Base-by-base conservation (phyloP, 371 early-diverging fungal species). In the Zopfochytrium polystomum region DNA sequence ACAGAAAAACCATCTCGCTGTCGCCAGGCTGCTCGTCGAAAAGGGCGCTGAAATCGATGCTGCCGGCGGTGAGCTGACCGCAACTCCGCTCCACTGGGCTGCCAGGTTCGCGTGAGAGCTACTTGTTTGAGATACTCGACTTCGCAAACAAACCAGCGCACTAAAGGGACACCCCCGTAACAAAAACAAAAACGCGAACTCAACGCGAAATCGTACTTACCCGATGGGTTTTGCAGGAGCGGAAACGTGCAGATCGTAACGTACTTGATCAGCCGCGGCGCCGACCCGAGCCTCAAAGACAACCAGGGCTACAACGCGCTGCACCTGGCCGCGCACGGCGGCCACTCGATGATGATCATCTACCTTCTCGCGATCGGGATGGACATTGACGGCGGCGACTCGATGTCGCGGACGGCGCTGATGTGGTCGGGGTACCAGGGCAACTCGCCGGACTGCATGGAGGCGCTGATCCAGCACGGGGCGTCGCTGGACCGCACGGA, bases 351-450 rank as follows among this genome's bases (percentile, higher is more conserved):
- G 75, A 73, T 93, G 55, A 79, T 90, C 2, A 56, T 90, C 3
- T 92, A 87, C 58, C 52, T 91, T 42, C 57, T 91, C 1, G 70
- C 86, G 50, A 67, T 82, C 3, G 89, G 88, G 11, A 79, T 88
- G 67, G 84, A 87, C 45, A 79, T 91, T 7, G 90, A 97, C 66
- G 59, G 72, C 0, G 67, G 74, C 1, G 98, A 97, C 61, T 67
- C 78, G 11, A 79, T 88, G 45, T 87, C 87, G 20, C 86, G 90
- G 33, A 95, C 98, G 15, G 84, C 92, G 26, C 72, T 97, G 33
- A 93, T 95, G 91, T 97, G 96, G 95, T 88, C 93, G 0, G 88
- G 89, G 0, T 95, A 94, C 71, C 91, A 90, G 68, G 90, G 90
- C 1, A 89, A 89, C 67, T 79, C 77, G 70, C 76, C 50, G 66